Conservation (phyloP, 2,329 filamentous ascomycete species). For the Botrytis aclada region DNA sequence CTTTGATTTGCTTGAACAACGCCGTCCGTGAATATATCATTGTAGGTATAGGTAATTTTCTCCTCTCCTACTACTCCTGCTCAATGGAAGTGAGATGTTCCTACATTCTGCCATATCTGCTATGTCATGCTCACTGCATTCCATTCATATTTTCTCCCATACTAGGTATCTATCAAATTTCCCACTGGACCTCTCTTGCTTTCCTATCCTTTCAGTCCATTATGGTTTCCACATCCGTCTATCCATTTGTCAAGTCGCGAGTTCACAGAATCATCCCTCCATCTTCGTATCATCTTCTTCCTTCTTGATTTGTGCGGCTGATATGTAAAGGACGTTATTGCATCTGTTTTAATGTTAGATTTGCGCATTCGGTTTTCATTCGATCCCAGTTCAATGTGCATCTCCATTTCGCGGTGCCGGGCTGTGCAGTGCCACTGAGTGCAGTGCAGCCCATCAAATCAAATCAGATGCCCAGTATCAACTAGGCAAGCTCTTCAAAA, state of each 20-base stretch:
- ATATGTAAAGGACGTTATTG: constrained; percentile 97
- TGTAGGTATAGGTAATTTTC: constrained; percentile 16
- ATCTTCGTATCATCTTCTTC: constrained; percentile 54
- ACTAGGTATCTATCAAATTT: constrained; percentile 9
- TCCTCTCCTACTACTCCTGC: not conserved
- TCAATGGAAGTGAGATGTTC: not conserved
- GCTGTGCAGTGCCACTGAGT: not conserved
- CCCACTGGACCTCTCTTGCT: not conserved
- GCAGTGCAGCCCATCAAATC: not conserved
- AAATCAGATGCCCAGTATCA: not conserved
- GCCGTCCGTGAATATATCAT: constrained; percentile 31
- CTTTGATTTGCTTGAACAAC: constrained; percentile 32
- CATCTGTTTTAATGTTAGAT: constrained; percentile 52
- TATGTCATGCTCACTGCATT: not conserved
- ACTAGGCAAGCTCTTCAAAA: not conserved
- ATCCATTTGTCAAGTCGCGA: not conserved
- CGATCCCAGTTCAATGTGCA: not conserved
- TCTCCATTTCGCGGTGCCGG: not conserved
- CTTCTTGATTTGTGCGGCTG: constrained; percentile 52
- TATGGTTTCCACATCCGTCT: constrained; percentile 16
- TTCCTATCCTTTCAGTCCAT: not conserved
- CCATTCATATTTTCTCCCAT: not conserved
- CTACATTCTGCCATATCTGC: not conserved
- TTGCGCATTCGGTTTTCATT: not conserved
- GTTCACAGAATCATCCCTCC: constrained; percentile 43